Percentiles rank a stretch among this genome's conserved stretches.
Conservation (phyloP, 495 filamentous ascomycete species). For the Polyplosphaeria fusca region DNA sequence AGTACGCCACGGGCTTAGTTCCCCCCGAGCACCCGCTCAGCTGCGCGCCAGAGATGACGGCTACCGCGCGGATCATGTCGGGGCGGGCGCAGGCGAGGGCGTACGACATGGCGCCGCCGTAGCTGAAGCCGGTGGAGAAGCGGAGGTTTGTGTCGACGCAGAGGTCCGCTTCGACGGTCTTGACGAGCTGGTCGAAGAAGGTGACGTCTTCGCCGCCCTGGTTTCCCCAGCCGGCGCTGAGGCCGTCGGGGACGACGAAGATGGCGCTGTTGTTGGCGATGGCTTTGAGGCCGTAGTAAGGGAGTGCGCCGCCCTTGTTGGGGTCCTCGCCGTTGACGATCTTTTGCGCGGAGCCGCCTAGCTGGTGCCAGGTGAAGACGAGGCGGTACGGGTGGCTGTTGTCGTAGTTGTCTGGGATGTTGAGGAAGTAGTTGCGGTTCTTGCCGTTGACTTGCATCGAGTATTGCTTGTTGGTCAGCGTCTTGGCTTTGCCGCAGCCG, state of each 20-base stretch:
- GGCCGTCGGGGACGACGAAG: conserved; percentile 8
- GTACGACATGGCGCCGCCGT: conserved; percentile 7
- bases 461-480: conserved; percentile 17
- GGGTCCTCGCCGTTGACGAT: conserved; percentile 11
- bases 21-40: conserved; percentile 6
- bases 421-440: conserved; percentile 10
- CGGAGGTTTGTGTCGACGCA: conserved; percentile 9
- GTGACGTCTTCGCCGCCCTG: conserved; percentile 7
- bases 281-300: conserved; percentile 7
- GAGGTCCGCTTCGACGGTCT: conserved; percentile 8
- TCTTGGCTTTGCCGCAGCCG: conserved; percentile 14
- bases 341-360: conserved; percentile 4
- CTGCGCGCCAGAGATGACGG: conserved; percentile 8
- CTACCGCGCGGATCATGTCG: conserved; percentile 2
- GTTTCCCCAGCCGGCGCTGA: conserved; percentile 1
- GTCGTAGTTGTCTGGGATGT: conserved; percentile 11
- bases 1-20: conserved; percentile 4
- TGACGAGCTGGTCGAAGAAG: conserved; percentile 9
- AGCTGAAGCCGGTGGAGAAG: conserved; percentile 10
- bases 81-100: conserved; percentile 7
- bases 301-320: conserved; percentile 8
- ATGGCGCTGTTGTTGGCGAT: conserved; percentile 11
- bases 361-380: conserved; percentile 8
- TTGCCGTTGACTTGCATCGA: conserved; percentile 16
- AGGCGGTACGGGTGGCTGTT: conserved; percentile 2